Evolutionary conservation across 2,329 filamentous ascomycete species (phyloP).

Genomic region (Colletotrichum aenigma): DNA sequence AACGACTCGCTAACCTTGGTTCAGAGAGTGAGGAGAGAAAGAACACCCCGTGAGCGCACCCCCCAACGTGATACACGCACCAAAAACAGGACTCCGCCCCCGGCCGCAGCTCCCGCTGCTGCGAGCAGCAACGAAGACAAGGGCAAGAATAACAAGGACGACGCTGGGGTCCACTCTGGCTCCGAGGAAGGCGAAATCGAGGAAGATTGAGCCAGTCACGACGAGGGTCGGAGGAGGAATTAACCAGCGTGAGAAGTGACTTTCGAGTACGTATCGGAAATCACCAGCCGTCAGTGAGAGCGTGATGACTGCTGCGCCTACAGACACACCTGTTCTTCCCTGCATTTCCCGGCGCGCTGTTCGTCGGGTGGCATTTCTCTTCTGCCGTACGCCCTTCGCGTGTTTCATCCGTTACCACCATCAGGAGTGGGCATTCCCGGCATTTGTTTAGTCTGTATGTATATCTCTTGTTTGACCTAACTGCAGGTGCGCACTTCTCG

Average conservation of each 20-base stretch:
- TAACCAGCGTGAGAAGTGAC: not conserved
- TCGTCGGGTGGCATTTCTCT: not conserved
- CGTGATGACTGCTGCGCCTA: constrained; percentile 19
- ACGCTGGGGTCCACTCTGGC: constrained; percentile 74
- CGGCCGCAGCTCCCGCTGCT: constrained; percentile 27
- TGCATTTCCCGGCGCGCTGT: not conserved
- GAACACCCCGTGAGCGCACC: constrained; percentile 64
- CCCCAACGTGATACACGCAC: constrained; percentile 60
- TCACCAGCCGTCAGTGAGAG: constrained; percentile 26
- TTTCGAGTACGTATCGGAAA: constrained; percentile 37
- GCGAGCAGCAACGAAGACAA: constrained; percentile 1
- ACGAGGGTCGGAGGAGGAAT: not conserved
- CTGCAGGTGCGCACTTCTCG: not conserved
- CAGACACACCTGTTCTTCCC: not conserved
- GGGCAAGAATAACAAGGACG: constrained; percentile 47
- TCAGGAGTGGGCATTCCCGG: not conserved
- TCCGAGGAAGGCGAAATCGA: constrained; percentile 99
- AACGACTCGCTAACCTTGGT: constrained; percentile 29
- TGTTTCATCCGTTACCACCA: not conserved
- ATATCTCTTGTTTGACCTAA: constrained; percentile 2
- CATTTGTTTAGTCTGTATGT: constrained; percentile 12
- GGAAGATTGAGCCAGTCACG: constrained; percentile 60
- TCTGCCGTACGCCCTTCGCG: not conserved
- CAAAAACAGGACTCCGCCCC: constrained; percentile 61
- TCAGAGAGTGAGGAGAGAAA: constrained; percentile 64